Base-by-base conservation (phyloP, 495 filamentous ascomycete species). In the Hypomontagnella monticulosa region DNA sequence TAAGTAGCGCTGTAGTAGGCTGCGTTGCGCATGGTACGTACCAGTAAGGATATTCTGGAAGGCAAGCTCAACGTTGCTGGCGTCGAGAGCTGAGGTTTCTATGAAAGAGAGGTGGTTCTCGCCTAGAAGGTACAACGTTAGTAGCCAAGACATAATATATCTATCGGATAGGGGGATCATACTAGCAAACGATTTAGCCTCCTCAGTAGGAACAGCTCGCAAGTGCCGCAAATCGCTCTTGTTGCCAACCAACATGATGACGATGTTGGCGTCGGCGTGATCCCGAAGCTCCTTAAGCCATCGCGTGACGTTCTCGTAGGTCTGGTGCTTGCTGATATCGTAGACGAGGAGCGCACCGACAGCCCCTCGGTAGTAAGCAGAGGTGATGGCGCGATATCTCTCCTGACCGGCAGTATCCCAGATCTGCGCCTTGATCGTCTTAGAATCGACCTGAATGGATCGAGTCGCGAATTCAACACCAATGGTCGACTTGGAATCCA, bases 351-450 rank as follows among this genome's bases (percentile, higher is more conserved):
- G 88, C 60, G 96, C 96, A 63, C 96, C 96, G 47, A 98, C 96
- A 27, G 96, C 96, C 69, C 96, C 96, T 67, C 96, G 88, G 79
- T 98, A 99, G 83, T 99, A 99, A 52, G 96, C 95, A 52, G 93
- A 97, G 62, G 96, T 99, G 76, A 99, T 98, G 76, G 96, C 95
- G 74, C 96, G 91, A 81, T 98, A 99, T 73, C 96, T 88, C 81
- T 99, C 96, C 81, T 99, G 96, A 72, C 96, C 96, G 52, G 96
- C 96, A 55, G 96, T 99, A 83, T 99, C 96, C 96, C 96, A 99
- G 75, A 99, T 99, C 84, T 99, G 95, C 71, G 95, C 95, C 85
- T 99, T 99, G 89, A 99, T 99, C 69, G 95, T 99, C 86, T 99
- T 99, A 71, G 90, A 88, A 81, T 99, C 96, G 73, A 99, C 96